Conservation (phyloP, 441 rosid species). For the Manihot esculenta region DNA sequence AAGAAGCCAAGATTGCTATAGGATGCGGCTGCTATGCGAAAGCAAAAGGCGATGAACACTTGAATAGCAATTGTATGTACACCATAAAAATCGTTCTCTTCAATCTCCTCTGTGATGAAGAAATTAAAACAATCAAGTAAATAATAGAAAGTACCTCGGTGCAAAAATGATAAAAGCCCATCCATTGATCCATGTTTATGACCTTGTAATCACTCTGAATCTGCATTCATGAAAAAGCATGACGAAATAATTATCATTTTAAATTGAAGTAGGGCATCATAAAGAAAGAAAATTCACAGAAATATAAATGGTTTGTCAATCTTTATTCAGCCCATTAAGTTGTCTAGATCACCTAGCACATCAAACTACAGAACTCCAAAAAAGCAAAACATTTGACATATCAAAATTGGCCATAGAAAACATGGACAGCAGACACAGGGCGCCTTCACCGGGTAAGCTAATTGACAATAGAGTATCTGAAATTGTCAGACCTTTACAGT, state of each 20-base stretch:
- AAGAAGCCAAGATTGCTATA: background rate
- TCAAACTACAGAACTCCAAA: slow-evolving; percentile 10
- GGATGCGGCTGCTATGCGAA: background rate
- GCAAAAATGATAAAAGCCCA: slow-evolving; percentile 56
- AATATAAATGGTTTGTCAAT: background rate
- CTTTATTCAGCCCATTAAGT: background rate
- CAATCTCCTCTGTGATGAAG: background rate
- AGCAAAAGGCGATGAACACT: background rate
- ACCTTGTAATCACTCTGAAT: slow-evolving; percentile 56
- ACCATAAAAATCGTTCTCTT: too few species aligned
- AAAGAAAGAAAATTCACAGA: background rate
- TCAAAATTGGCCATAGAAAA: background rate
- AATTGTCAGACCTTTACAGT: too few species aligned
- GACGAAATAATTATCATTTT: background rate
- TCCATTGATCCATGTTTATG: slow-evolving; percentile 65
- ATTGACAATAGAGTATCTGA: too few species aligned
- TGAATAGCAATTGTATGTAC: too few species aligned
- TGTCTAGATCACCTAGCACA: slow-evolving; percentile 1
- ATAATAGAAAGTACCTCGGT: slow-evolving; percentile 39
- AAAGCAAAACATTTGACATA: background rate
- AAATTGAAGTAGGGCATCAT: background rate
- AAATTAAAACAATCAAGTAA: background rate
- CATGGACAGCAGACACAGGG: background rate
- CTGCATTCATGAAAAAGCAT: slow-evolving; percentile 26
- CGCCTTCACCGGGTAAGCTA: too few species aligned